Percentiles rank a stretch among this genome's conserved stretches.
These are phyloP conservation scores for Trichoderma orchidacearum DNA, from an alignment of 495 filamentous ascomycete species.

Conservation along the genomic window DNA sequence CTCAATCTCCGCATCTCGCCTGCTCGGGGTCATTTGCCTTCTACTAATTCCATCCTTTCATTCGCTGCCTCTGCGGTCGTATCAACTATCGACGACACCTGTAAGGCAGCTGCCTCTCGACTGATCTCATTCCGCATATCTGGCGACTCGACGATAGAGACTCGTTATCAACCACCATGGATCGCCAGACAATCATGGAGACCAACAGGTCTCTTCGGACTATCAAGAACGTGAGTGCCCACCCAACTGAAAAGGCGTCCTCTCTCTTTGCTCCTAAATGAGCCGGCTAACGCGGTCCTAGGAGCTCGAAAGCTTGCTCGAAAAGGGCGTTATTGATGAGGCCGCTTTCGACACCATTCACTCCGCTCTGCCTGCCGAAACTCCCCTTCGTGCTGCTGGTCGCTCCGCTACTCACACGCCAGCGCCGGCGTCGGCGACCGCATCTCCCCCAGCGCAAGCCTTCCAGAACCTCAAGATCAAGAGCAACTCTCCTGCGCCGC, in stretches of 20 bases:
- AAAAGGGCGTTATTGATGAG: slow-evolving; percentile 59
- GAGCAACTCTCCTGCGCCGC: slow-evolving; percentile 21
- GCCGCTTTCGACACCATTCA: slow-evolving; percentile 58
- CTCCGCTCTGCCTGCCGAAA: slow-evolving; percentile 55
- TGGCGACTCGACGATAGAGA: too few species aligned
- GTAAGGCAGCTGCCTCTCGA: neutral
- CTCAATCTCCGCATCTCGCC: too few species aligned
- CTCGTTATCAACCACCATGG: slow-evolving; percentile 14
- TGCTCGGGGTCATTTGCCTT: too few species aligned
- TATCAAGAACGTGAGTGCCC: slow-evolving; percentile 57
- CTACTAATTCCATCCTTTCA: too few species aligned
- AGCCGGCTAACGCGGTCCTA: slow-evolving; percentile 16
- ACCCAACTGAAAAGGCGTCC: neutral
- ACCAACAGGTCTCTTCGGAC: slow-evolving; percentile 73
- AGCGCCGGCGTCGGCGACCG: slow-evolving; percentile 17
- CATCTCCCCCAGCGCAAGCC: slow-evolving; percentile 21
- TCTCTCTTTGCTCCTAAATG: neutral
- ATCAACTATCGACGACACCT: too few species aligned
- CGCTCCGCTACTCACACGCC: slow-evolving; percentile 12
- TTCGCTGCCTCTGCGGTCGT: too few species aligned
- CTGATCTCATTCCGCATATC: neutral
- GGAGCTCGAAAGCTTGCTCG: slow-evolving; percentile 87
- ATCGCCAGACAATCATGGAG: slow-evolving; percentile 36
- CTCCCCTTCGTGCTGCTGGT: slow-evolving; percentile 30
- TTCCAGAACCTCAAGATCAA: slow-evolving; percentile 31